Base-by-base conservation (phyloP, 371 early-diverging fungal genomes). In the Haplosporangium sp. region DNA sequence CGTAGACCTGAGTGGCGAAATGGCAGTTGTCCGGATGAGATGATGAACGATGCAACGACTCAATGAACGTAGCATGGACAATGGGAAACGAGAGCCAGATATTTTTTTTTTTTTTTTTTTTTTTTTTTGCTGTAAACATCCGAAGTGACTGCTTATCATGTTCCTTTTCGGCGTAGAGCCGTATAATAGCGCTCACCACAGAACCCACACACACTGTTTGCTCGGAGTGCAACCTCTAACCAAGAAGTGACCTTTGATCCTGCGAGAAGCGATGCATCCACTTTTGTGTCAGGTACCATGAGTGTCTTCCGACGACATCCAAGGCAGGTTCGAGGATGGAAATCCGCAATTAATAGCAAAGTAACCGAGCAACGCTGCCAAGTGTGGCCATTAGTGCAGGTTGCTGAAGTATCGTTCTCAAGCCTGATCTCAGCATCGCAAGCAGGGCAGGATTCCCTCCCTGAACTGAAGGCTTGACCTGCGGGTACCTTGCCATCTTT, bases 311-410 rank as follows among this genome's bases (percentile, higher is more conserved):
- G 71, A 7, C 63, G 42, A 50, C 76, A 76, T 9, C 76, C 71
- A 38, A 52, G 42, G 40, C 76, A 76, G 2, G 66, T 76, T 7
- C 76, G 70, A 7, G 76, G 76, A 29, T 65, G 71, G 45, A 76
- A 76, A 38, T 76, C 76, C 14, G 76, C 53, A 6, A 72, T 57
- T 23, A 79, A 20, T 45, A 64, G 23, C 40, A 64, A 23, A 13
- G 79, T 68, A 13, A 67, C 41, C 1, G 79, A 64, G 60, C 79
- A 79, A 7, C 79, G 68, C 47, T 41, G 54, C 72, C 72, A 79
- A 4, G 42, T n/a, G 29, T 79, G 79, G 1, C 68, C 65, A 42
- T 72, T 67, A 6, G 37, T 36, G 45, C 79, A 79, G 5, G 56
- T 61, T 14, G 60, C 79, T 2, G 21, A 8, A 6, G 13, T 10